Percentiles rank a stretch among this genome's conserved stretches.
phyloP scores from a whole-genome alignment of 2,329 filamentous ascomycete genomes.

The Trichothecium roseum region DNA sequence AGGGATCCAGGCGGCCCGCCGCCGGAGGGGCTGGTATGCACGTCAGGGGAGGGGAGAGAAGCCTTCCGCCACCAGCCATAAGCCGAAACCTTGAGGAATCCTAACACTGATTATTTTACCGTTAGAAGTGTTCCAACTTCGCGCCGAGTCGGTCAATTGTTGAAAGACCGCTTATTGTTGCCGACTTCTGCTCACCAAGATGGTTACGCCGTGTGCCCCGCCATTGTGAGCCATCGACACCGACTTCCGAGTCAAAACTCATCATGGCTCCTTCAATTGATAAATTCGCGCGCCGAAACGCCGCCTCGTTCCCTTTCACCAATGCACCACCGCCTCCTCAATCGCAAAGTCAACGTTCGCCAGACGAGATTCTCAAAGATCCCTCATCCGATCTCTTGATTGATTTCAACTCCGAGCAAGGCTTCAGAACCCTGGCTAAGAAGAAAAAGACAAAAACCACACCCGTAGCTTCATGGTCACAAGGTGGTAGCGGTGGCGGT shows the following conservation, averaged over 20 bases:
- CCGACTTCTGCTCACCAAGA: neutral
- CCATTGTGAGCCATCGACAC: neutral
- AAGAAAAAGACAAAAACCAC: conserved; percentile 44
- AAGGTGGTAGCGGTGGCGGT: conserved; percentile 8
- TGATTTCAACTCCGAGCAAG: conserved; percentile 46
- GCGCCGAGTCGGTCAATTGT: neutral
- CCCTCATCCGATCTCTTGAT: conserved; percentile 35
- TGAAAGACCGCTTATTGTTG: neutral
- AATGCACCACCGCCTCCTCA: conserved; percentile 12
- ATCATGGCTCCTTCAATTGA: conserved; percentile 20
- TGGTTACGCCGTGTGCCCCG: neutral
- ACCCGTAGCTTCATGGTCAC: conserved; percentile 2
- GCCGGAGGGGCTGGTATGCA: too few species aligned
- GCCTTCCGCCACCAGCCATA: neutral
- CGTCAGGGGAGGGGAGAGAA: neutral
- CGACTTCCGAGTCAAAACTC: conserved; percentile 3
- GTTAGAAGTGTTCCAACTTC: too few species aligned
- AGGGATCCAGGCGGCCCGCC: too few species aligned
- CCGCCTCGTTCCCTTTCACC: conserved; percentile 10
- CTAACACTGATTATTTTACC: too few species aligned
- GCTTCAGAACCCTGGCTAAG: conserved; percentile 42
- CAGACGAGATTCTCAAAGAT: conserved; percentile 31
- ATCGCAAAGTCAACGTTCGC: conserved; percentile 11
- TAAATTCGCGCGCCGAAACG: conserved; percentile 16
- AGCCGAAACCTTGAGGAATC: neutral